These are phyloP conservation scores for Saccharum hybrid DNA, from an alignment of 202 grass and related monocot genomes.

Conservation along the genomic window DNA sequence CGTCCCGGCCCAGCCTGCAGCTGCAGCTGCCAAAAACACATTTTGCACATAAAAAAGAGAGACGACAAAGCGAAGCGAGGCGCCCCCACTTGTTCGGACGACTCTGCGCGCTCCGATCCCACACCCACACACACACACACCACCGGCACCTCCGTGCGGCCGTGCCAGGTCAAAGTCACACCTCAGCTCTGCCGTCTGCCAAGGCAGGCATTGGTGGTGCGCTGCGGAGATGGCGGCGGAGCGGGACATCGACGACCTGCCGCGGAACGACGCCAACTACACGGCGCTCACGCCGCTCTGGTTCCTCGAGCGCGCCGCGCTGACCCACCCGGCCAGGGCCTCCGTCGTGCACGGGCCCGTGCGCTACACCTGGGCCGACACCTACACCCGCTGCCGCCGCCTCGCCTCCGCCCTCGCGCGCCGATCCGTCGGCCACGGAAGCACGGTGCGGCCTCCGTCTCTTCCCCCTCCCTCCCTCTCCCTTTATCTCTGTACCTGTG, in stretches of 20 bases:
- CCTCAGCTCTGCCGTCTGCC: not conserved
- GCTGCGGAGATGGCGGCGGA: slow-evolving; percentile 48
- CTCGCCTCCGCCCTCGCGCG: slow-evolving; percentile 80
- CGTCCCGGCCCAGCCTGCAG: not conserved
- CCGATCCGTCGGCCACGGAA: slow-evolving; percentile 64
- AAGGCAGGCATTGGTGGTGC: not conserved
- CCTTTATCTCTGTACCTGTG: not conserved
- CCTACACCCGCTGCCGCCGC: slow-evolving; percentile 78
- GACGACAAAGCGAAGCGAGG: not conserved
- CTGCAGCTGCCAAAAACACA: not conserved
- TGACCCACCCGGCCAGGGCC: slow-evolving; percentile 66
- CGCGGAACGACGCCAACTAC: slow-evolving; percentile 82
- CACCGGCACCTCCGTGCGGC: not conserved
- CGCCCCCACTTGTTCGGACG: slow-evolving; percentile 16
- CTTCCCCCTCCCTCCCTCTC: not conserved
- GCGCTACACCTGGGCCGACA: slow-evolving; percentile 91
- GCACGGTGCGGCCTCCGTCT: slow-evolving; percentile 58
- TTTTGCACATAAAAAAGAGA: slow-evolving; percentile 14
- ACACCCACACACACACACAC: not conserved
- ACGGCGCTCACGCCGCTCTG: slow-evolving; percentile 89
- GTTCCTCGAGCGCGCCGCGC: slow-evolving; percentile 90
- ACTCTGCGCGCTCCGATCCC: not conserved
- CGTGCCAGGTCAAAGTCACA: slow-evolving; percentile 24
- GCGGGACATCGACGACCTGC: slow-evolving; percentile 94
- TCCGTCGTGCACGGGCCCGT: slow-evolving; percentile 71